Conservation (phyloP, 2,329 filamentous ascomycete genomes). For the Cladosporium sp. region DNA sequence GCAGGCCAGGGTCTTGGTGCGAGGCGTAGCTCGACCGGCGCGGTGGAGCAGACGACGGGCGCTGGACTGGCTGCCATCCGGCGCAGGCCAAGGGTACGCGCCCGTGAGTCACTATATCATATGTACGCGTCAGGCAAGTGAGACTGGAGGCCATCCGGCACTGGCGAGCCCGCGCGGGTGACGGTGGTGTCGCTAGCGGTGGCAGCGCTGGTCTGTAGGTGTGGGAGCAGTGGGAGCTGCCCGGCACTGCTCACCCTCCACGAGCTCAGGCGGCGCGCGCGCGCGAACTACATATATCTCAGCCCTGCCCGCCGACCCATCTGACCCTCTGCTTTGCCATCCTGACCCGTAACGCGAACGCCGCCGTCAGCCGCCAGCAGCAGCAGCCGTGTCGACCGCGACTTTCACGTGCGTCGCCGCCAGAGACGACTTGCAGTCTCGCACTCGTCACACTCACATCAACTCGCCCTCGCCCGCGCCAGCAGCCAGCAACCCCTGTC, state of each 20-base stretch:
- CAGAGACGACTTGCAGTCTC: too few species aligned
- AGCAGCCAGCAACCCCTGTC: too few species aligned
- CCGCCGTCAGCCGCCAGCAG: background rate
- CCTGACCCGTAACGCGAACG: background rate
- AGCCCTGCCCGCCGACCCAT: constrained; percentile 9
- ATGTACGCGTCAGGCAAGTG: constrained; percentile 12
- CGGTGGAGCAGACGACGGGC: constrained; percentile 7
- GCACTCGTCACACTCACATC: too few species aligned
- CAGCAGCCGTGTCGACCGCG: too few species aligned
- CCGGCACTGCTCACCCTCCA: background rate
- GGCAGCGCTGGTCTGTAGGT: constrained; percentile 1
- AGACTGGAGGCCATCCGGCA: constrained; percentile 11
- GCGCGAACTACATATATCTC: constrained; percentile 3
- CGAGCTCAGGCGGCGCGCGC: background rate
- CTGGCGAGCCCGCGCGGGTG: background rate
- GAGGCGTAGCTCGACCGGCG: constrained; percentile 8
- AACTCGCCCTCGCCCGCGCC: too few species aligned
- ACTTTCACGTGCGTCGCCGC: too few species aligned
- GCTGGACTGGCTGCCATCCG: background rate
- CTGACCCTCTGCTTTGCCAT: constrained; percentile 8
- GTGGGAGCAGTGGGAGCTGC: background rate
- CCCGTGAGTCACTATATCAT: constrained; percentile 11
- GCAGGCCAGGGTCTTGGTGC: constrained; percentile 4
- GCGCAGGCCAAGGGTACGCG: constrained; percentile 3
- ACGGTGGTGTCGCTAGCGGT: constrained; percentile 2